These are phyloP conservation scores for Rutidosis leptorrhynchoides DNA, from an alignment of 129 eudicot species.

Conservation along the genomic window DNA sequence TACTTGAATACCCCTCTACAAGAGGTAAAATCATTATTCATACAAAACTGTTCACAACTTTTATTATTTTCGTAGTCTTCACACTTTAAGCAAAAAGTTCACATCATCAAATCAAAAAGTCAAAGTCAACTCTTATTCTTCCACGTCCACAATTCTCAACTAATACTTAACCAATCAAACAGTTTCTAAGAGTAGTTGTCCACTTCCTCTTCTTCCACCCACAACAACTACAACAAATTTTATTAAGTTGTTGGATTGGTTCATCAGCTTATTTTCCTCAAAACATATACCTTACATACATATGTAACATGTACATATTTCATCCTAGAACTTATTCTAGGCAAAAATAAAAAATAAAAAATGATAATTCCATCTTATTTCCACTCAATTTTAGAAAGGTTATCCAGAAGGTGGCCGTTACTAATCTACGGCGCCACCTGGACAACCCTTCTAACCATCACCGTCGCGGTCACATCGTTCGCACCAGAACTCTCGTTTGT, in stretches of 20 bases:
- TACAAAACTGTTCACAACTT: no score
- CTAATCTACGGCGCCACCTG: slow-evolving; percentile 58
- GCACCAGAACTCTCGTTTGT: slow-evolving; percentile 59
- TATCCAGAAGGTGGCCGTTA: slow-evolving; percentile 49
- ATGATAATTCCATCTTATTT: slow-evolving; percentile 29
- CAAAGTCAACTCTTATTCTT: slow-evolving; percentile 17
- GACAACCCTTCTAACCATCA: slow-evolving; percentile 54
- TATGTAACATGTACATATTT: not conserved
- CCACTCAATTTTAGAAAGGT: slow-evolving; percentile 37
- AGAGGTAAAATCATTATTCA: no score
- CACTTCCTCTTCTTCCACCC: slow-evolving; percentile 21
- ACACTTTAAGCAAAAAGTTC: no score
- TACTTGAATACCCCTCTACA: no score
- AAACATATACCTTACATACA: slow-evolving; percentile 21
- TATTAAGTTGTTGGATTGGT: slow-evolving; percentile 38
- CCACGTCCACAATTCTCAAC: slow-evolving; percentile 31
- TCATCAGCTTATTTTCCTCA: slow-evolving; percentile 33
- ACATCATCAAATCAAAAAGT: not conserved
- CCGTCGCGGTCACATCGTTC: slow-evolving; percentile 58
- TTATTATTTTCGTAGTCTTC: no score
- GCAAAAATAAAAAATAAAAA: slow-evolving; percentile 16
- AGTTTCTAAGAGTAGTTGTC: slow-evolving; percentile 39
- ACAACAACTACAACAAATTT: slow-evolving; percentile 26
- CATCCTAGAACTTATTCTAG: slow-evolving; percentile 6
- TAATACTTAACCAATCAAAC: slow-evolving; percentile 23